These are phyloP conservation scores for Linnemannia elongata DNA, from an alignment of 192 early-diverging fungal genomes.

Conservation along the genomic window DNA sequence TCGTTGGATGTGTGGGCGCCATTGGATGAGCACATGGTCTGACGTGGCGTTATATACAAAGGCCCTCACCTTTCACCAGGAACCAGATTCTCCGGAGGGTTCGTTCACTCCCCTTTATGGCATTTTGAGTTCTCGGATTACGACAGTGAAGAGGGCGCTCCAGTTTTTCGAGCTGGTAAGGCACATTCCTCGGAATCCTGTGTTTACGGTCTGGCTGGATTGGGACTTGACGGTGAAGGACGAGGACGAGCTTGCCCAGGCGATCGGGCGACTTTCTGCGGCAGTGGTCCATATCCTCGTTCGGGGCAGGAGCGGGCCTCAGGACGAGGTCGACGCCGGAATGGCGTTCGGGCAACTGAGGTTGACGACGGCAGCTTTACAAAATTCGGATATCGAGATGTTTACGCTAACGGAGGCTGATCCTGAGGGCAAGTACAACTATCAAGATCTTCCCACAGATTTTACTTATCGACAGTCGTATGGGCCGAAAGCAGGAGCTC, in stretches of 20 bases:
- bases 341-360: background rate
- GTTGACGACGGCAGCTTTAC: background rate
- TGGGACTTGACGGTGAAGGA: background rate
- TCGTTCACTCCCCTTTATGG: background rate
- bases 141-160: background rate
- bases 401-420: background rate
- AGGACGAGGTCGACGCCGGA: background rate
- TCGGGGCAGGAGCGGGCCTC: background rate
- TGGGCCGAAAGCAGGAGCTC: background rate
- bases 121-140: background rate
- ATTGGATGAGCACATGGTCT: background rate
- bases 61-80: background rate
- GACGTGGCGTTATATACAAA: background rate
- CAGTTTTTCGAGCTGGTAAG: background rate
- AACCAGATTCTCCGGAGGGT: background rate
- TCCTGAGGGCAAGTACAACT: background rate
- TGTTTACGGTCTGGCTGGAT: background rate
- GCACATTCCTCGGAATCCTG: background rate
- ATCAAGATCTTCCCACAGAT: background rate
- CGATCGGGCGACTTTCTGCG: background rate
- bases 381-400: background rate
- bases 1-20: conserved; percentile 14
- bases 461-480: background rate
- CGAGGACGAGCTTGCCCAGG: background rate
- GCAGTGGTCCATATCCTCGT: background rate